These are phyloP conservation scores for Vitis vinifera DNA, from an alignment of 164 flowering plant genomes.

Conservation along the genomic window ASM3070453v1 NC_081809.1:18558001-18558500, in stretches of 20 bases:
- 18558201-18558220: slow-evolving; percentile 62
- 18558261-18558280: slow-evolving; percentile 43
- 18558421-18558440: slow-evolving; percentile 67
- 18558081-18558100: no score
- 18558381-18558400: slow-evolving; percentile 75
- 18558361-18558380: slow-evolving; percentile 80
- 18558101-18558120: no score
- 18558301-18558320: slow-evolving; percentile 35
- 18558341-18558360: slow-evolving; percentile 72
- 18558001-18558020: no score
- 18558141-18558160: slow-evolving; percentile 77
- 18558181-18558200: slow-evolving; percentile 28
- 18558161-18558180: slow-evolving; percentile 47
- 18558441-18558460: slow-evolving; percentile 83
- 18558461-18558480: slow-evolving; percentile 41
- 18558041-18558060: background rate
- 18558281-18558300: slow-evolving; percentile 62
- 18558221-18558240: slow-evolving; percentile 46
- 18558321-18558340: slow-evolving; percentile 56
- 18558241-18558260: slow-evolving; percentile 18
- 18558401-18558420: slow-evolving; percentile 72
- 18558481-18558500: slow-evolving; percentile 9
- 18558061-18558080: background rate
- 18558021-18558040: no score
- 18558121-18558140: slow-evolving; percentile 37